Conservation (phyloP, 176 grass and related monocot species). For the Aegilops tauschii region DNA sequence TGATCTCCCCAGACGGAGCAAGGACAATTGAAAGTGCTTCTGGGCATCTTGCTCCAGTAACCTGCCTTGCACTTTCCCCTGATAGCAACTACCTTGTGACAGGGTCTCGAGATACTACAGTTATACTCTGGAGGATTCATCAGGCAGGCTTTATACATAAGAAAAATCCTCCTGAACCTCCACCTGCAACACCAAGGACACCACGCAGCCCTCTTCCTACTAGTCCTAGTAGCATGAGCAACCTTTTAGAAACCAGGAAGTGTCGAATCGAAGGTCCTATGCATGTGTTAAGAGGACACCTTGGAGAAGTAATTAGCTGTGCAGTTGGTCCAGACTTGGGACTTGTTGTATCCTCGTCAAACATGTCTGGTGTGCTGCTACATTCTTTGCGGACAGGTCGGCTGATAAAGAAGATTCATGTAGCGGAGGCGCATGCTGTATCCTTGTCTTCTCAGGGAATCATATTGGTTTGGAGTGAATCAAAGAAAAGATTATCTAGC, state of each 20-base stretch:
- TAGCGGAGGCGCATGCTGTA: conserved; percentile 54
- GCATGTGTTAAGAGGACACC: conserved; percentile 93
- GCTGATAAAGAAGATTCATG: conserved; percentile 69
- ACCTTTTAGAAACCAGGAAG: conserved; percentile 52
- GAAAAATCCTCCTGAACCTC: conserved; percentile 64
- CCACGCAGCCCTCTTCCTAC: conserved; percentile 61
- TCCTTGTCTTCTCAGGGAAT: conserved; percentile 84
- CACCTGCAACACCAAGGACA: conserved; percentile 49
- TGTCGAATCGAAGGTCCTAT: conserved; percentile 85
- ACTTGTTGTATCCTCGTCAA: conserved; percentile 77
- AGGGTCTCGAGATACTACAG: conserved; percentile 85
- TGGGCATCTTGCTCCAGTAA: conserved; percentile 89
- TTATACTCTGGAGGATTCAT: conserved; percentile 90
- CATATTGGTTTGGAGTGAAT: conserved; percentile 85
- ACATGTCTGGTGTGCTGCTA: conserved; percentile 71
- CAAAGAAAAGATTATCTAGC: conserved; percentile 75
- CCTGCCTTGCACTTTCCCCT: conserved; percentile 76
- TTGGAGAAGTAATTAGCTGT: conserved; percentile 81
- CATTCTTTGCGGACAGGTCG: conserved; percentile 90
- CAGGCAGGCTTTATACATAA: conserved; percentile 49
- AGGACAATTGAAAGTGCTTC: conserved; percentile 85
- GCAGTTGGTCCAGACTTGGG: conserved; percentile 88
- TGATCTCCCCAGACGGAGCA: conserved; percentile 79
- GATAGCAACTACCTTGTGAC: conserved; percentile 90
- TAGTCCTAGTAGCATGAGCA: conserved; percentile 42